Evolutionary conservation across 2,329 filamentous ascomycete genomes (phyloP), one percentile per base, ranked within the genome.

Genomic region (Venturia aucupariae): DNA sequence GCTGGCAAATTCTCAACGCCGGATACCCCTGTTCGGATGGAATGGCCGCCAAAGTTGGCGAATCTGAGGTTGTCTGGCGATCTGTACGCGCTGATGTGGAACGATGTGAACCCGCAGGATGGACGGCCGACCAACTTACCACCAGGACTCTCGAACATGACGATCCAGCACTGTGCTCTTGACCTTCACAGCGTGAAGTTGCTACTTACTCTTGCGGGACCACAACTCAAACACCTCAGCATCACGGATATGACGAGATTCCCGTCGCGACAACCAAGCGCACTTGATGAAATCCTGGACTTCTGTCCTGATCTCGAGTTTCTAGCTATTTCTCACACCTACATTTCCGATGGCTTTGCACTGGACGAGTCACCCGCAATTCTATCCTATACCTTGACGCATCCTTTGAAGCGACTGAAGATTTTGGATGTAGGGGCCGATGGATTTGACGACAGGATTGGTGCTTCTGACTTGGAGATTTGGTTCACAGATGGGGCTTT

Each of bases 261-360:
- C 80, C 0, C 71, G 71, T 35, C 70, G 74, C 38, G 41, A 32
- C 59, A 42, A 15, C 41, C 59, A 32, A 73, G 73, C 41, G 69
- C 74, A 0, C 70, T 81, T 6, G 78, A 81, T 66, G 66, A 68
- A 19, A 70, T 81, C 0, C 70, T 81, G 1, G 68, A 72, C 39
- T 71, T 77, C 66, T 73, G 78, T 4, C 78, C 79, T 0, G 68
- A 73, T 5, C 69, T 81, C 2, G 69, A 69, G 2, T 66, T 67
- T 27, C 74, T 82, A 1, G 77, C 74, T 66, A 71, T 81, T 55
- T 75, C 77, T 27, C 72, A 79, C 11, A 79, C 81, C 66, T 81
- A 80, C 70, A 77, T 81, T 11, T 57, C 51, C 19, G 51, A 57
- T 22, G 51, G 51, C 4, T 57, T 57, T 10, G 51, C 51, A 2